These are phyloP conservation scores for Pseudogymnoascus sp. DNA, from an alignment of 2,329 filamentous ascomycete species.

Conservation along the genomic window DNA sequence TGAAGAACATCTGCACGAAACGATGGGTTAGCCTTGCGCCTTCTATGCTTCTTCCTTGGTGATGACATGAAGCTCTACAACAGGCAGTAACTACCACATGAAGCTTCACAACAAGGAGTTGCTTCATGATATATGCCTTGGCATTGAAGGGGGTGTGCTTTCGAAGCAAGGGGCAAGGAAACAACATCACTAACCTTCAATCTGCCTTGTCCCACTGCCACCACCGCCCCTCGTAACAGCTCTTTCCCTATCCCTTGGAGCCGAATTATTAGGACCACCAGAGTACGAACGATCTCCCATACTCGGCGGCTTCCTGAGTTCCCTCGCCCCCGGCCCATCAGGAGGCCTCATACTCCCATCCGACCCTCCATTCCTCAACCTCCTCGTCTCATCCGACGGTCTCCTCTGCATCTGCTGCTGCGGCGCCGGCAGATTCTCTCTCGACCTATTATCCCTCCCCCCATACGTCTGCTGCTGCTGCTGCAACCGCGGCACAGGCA, in stretches of 20 bases:
- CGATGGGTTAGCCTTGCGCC: background rate
- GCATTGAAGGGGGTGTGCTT: background rate
- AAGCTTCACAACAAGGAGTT: background rate
- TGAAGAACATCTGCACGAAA: slow-evolving; percentile 49
- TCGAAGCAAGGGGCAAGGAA: background rate
- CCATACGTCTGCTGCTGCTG: slow-evolving; percentile 3
- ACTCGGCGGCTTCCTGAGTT: slow-evolving; percentile 5
- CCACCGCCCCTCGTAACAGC: slow-evolving; percentile 6
- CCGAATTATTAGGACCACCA: background rate
- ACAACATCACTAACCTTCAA: slow-evolving; percentile 14
- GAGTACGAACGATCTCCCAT: background rate
- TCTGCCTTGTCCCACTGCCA: slow-evolving; percentile 15
- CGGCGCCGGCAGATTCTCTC: slow-evolving; percentile 3
- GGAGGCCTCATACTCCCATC: slow-evolving; percentile 2
- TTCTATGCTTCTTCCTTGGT: background rate
- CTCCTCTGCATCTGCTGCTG: background rate
- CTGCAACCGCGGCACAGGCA: background rate
- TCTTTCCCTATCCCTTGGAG: background rate
- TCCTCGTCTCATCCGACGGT: background rate
- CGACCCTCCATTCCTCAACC: background rate
- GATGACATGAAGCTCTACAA: background rate
- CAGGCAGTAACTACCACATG: background rate
- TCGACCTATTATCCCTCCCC: background rate
- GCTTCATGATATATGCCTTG: background rate
- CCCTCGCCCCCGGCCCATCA: background rate